Evolutionary conservation across 306 rosid species (phyloP), one percentile per base, ranked within the genome.

Genomic region (Vigna nakashimae): DNA sequence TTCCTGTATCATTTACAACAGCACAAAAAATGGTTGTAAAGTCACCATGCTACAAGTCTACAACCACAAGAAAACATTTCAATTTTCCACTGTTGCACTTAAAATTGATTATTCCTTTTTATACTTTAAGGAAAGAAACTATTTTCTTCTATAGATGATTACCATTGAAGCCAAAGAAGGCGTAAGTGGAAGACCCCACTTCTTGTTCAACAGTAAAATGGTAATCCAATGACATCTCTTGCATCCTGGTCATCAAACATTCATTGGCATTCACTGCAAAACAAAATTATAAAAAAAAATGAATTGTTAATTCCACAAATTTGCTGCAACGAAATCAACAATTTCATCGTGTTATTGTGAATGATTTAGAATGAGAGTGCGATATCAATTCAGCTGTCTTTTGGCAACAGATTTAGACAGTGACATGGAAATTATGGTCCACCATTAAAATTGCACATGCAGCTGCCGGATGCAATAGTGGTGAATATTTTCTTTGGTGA

Each of bases 131-230:
- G 9, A 30, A 11, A 30, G 45, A 28, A 28, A 38, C 11, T 18
- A 8, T 52, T 18, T 34, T 65, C 13, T 16, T 9, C 42, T 16
- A 30, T 30, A 16, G 14, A 64, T 65, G n/a, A 71, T 65, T 82
- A 93, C 96, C 98, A 11, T 93, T 93, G 82, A 91, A 93, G 17
- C 98, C 98, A 63, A 91, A 93, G 77, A 93, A 93, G 58, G 96
- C 91, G 24, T 90, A 79, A 24, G 98, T 89, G 79, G 91, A 84
- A 67, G 98, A 93, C 16, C 98, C 98, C 32, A 90, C 98, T 93
- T 93, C 94, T 75, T 93, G 97, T 80, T 92, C 97, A 8, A 79
- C 83, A 4, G 73, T 71, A 9, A 79, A 79, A 79, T 79, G 83
- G 36, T 71, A 79, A 79, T 79, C 66, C 10, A 79, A 49, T 26